Evolutionary conservation across 139 green algal genomes (phyloP).

Genomic region (Zygnema circumcarinatum): DNA sequence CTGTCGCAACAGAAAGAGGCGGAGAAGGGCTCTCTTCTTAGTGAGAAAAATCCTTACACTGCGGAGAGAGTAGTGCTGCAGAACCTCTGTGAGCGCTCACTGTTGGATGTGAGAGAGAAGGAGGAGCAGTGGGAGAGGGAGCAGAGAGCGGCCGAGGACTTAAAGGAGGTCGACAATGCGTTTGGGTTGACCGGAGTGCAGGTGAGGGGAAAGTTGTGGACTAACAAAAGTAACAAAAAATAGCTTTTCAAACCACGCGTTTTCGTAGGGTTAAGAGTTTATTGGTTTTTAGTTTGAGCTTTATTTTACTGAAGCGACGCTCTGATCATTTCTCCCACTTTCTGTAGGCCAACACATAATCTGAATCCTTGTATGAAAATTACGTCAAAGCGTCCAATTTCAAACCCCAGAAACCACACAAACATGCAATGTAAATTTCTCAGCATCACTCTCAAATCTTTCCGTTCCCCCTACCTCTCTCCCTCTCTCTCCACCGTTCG

Average conservation of each 20-base stretch:
- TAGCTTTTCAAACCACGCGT: no score
- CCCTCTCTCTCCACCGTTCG: background rate
- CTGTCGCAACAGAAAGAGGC: background rate
- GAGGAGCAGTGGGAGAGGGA: conserved; percentile 11
- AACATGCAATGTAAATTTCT: no score
- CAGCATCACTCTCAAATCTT: background rate
- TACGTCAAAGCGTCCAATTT: background rate
- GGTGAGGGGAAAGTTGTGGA: conserved; percentile 13
- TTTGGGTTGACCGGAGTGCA: conserved; percentile 52
- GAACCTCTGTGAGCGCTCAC: background rate
- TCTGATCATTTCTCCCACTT: background rate
- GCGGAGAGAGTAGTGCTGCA: conserved; percentile 23
- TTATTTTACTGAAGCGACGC: background rate
- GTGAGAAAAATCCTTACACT: conserved; percentile 33
- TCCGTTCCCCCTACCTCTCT: background rate
- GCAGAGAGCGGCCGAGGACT: conserved; percentile 7
- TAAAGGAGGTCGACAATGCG: conserved; percentile 42
- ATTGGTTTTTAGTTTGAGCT: background rate
- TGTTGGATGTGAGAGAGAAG: conserved; percentile 12
- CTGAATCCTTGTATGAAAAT: background rate
- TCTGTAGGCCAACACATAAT: background rate
- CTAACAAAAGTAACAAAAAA: background rate
- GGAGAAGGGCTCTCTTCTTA: background rate
- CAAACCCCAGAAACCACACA: no score
- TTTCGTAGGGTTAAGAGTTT: background rate